A percentile compares a stretch with the other conserved stretches of the same genome.
These are phyloP conservation scores for Podila verticillata DNA, from an alignment of 192 early-diverging fungal genomes.

Conservation along the genomic window DNA sequence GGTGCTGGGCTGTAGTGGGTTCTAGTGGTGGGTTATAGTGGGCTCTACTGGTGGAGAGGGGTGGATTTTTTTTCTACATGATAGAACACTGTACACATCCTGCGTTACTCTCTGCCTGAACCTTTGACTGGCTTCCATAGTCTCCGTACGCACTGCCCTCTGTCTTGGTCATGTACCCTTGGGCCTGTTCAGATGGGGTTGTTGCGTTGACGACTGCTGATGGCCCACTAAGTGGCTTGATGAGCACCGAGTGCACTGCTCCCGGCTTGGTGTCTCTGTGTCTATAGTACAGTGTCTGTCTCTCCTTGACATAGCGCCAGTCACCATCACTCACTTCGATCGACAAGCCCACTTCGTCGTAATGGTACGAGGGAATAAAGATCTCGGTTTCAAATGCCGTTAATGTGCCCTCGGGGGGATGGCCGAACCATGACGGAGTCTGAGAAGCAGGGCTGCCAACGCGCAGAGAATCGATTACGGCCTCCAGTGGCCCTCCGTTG, in stretches of 20 bases:
- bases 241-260: conserved; percentile 36
- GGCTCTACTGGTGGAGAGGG: too few species aligned
- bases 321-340: conserved; percentile 75
- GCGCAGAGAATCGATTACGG: conserved; percentile 4
- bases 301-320: conserved; percentile 71
- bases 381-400: conserved; percentile 67
- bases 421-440: conserved; percentile 11
- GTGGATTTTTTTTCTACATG: conserved; percentile 19
- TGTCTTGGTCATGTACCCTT: conserved; percentile 19
- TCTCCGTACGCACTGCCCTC: conserved; percentile 7
- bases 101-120: conserved; percentile 26
- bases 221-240: conserved; percentile 14
- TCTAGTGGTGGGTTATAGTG: background rate
- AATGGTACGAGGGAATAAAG: conserved; percentile 82
- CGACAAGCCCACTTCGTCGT: conserved; percentile 57
- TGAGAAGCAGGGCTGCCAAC: background rate
- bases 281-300: conserved; percentile 75
- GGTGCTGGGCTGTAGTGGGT: too few species aligned
- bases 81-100: conserved; percentile 33
- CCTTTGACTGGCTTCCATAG: conserved; percentile 6
- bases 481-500: background rate
- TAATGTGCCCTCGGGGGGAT: conserved; percentile 22
- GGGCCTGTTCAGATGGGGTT: background rate
- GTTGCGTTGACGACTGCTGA: background rate
- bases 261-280: conserved; percentile 44